phyloP scores from a whole-genome alignment of 768 basidiomycete genomes.

The Thelephora aurantiotincta region DNA sequence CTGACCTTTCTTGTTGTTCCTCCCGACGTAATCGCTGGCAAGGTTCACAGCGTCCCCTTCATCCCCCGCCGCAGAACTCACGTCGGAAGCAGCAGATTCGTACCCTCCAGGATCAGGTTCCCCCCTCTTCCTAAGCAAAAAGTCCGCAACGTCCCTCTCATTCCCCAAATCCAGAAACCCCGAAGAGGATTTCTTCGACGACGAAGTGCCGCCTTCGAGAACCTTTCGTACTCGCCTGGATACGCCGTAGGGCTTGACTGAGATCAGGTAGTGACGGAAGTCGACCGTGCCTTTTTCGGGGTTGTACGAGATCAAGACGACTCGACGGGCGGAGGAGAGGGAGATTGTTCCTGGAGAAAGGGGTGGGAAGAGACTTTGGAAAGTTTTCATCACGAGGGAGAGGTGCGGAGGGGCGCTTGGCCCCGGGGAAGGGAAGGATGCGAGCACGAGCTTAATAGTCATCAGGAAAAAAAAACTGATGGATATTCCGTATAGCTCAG shows the following conservation, averaged over 20 bases:
- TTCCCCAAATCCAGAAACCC: constrained; percentile 67
- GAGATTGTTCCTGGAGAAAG: constrained; percentile 70
- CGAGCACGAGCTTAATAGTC: constrained; percentile 67
- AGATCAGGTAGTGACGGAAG: constrained; percentile 89
- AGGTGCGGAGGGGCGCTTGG: constrained; percentile 73
- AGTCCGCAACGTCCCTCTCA: constrained; percentile 93
- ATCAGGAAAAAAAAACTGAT: constrained; percentile 7
- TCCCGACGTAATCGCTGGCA: constrained; percentile 87
- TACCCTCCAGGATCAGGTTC: constrained; percentile 43
- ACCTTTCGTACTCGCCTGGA: constrained; percentile 83
- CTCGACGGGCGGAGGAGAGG: constrained; percentile 82
- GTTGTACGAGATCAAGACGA: constrained; percentile 90
- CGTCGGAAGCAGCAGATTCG: constrained; percentile 69
- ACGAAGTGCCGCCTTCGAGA: constrained; percentile 44
- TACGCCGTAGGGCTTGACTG: constrained; percentile 88
- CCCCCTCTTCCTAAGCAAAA: constrained; percentile 62
- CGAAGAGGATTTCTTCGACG: constrained; percentile 19
- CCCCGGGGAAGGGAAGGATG: constrained; percentile 67
- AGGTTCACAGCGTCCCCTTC: constrained; percentile 70
- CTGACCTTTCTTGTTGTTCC: constrained; percentile 87
- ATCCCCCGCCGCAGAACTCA: constrained; percentile 73
- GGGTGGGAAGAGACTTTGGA: constrained; percentile 93
- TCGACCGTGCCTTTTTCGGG: constrained; percentile 76
- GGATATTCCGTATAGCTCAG: not conserved
- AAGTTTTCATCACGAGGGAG: constrained; percentile 85